Evolutionary conservation across 2,329 filamentous ascomycete genomes (phyloP).

Genomic region (Cordyceps cateniannulata): DNA sequence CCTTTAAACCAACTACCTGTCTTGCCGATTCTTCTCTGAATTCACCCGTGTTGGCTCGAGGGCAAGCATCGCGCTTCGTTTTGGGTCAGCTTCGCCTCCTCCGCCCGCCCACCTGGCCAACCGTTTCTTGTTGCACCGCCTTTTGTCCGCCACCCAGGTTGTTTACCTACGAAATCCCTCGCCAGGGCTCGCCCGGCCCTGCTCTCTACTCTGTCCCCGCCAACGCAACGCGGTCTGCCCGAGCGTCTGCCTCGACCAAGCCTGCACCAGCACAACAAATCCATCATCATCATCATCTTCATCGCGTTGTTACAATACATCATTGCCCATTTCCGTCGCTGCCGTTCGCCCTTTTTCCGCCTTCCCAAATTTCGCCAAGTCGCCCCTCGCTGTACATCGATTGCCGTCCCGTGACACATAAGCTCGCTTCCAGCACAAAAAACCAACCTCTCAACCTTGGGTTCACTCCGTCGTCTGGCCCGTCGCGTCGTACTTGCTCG

Average conservation of each 20-base stretch:
- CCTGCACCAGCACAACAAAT: not conserved
- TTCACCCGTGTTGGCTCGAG: not conserved
- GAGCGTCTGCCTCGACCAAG: not conserved
- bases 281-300: not conserved
- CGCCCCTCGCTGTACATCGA: not conserved
- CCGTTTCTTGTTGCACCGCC: not conserved
- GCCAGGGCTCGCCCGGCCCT: slow-evolving; percentile 3
- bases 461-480: not conserved
- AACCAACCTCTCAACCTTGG: not conserved
- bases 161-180: slow-evolving; percentile 10
- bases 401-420: not conserved
- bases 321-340: not conserved
- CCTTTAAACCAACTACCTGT: not conserved
- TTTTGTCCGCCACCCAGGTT: not conserved
- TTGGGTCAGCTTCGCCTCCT: not conserved
- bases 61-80: not conserved
- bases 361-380: not conserved
- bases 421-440: not conserved
- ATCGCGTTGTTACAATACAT: not conserved
- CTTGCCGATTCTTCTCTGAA: not conserved
- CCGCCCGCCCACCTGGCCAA: not conserved
- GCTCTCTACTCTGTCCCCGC: not conserved
- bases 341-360: not conserved
- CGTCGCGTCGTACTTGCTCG: slow-evolving; percentile 4
- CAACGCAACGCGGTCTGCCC: slow-evolving; percentile 6